phyloP scores from a whole-genome alignment of 345 rosid genomes.

The Limnanthes douglasii region DNA sequence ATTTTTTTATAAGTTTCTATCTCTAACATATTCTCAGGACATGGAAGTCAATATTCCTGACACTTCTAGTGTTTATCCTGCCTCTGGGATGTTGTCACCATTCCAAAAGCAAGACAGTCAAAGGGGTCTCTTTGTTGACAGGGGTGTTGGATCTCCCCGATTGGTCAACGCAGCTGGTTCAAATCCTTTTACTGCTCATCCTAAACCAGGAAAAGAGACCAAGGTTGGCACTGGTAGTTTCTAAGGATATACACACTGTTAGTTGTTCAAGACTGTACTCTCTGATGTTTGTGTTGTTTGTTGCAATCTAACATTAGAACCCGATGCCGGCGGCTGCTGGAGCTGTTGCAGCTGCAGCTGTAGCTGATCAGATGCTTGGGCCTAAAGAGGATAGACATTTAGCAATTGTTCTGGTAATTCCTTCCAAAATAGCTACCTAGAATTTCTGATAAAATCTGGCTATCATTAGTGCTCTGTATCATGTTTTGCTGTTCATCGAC shows the following conservation, averaged over 20 bases:
- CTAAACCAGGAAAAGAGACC: constrained; percentile 40
- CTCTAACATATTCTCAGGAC: constrained; percentile 8
- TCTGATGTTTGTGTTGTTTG: too few species aligned
- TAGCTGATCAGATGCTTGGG: constrained; percentile 99
- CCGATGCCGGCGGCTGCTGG: constrained; percentile 99
- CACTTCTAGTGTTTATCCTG: constrained; percentile 4
- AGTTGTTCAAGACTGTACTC: too few species aligned
- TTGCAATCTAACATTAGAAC: constrained; percentile 31
- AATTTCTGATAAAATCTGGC: too few species aligned
- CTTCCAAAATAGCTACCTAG: too few species aligned
- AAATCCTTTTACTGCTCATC: constrained; percentile 38
- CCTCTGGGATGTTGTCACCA: constrained; percentile 47
- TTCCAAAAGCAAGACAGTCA: constrained; percentile 63
- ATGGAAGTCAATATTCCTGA: constrained; percentile 11
- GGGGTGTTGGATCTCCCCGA: constrained; percentile 99
- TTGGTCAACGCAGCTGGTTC: constrained; percentile 68
- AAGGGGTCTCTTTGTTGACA: constrained; percentile 85
- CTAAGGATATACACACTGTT: too few species aligned
- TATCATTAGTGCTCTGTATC: too few species aligned
- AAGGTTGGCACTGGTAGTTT: constrained; percentile 41
- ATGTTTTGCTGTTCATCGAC: too few species aligned
- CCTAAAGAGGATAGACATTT: constrained; percentile 94
- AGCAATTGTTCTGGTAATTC: constrained; percentile 82
- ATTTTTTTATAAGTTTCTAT: too few species aligned
- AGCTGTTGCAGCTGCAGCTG: constrained; percentile 98